Base-by-base conservation (phyloP, 2,329 filamentous ascomycete genomes). In the Diaporthe humulicola region DNA sequence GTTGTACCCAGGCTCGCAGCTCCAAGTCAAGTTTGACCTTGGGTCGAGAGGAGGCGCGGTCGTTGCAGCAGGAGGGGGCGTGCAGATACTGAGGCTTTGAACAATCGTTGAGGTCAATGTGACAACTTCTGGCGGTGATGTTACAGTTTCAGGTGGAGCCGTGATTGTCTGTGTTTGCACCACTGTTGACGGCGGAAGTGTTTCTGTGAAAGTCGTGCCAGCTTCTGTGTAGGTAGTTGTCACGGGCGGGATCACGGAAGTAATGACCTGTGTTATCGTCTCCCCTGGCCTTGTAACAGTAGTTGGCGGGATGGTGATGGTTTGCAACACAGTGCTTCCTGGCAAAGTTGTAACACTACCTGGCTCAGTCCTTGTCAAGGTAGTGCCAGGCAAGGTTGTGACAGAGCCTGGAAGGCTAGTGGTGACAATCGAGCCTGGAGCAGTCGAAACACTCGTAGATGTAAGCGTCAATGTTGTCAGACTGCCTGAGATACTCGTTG, bases 1-100 rank as follows among this genome's bases (percentile, higher is more conserved):
- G 38, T 91, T 84, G 22, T 79, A 87, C 42, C 89, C 88, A 2
- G 89, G 88, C 17, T 76, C 69, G 79, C 90, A 91, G 69, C 90
- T 90, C 84, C 87, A 91, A 0, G 88, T 89, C 52, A 82, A 82
- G 70, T 89, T 77, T 2, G 87, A 87, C 25, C 78, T 78, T 6
- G 81, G 78, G 54, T 83, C 74, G 19, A 86, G 82, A 12, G 76
- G 70, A 19, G 50, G 45, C 42, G 75, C 45, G 64, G 80, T 73
- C 50, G 81, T 58, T 28, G 70, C 72, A 38, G 86, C 86, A 2
- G 86, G 86, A 3, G 88, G 87, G 2, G 82, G 81, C 4, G 87
- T 81, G 74, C 89, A 91, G 6, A 84, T 76, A 19, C 83, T 84
- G 12, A 87, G 75, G 0, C 78, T 78, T 28, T 79, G 78, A 5